These are phyloP conservation scores for Xanthoceras sorbifolium DNA, from an alignment of 345 rosid species.

Conservation along the genomic window DNA sequence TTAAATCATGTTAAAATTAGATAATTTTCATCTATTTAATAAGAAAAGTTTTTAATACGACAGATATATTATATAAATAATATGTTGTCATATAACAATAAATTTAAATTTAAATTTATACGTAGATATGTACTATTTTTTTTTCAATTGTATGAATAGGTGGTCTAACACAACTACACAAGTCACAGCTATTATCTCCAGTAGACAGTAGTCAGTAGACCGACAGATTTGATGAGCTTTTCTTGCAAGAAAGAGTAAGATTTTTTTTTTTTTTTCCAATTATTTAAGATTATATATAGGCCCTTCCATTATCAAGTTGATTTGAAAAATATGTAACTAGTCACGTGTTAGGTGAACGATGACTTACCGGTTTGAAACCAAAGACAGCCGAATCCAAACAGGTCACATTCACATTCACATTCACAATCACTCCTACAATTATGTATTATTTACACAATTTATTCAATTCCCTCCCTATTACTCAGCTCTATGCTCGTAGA, in stretches of 20 bases:
- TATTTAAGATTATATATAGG: background rate
- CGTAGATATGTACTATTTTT: too few species aligned
- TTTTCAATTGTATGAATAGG: background rate
- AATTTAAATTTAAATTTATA: too few species aligned
- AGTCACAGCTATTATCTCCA: background rate
- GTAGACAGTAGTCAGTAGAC: background rate
- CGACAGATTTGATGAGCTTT: background rate
- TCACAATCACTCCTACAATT: background rate
- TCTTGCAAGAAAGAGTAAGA: background rate
- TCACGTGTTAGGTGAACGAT: constrained; percentile 35
- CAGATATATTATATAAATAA: too few species aligned
- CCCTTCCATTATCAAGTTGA: background rate
- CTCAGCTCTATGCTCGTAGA: too few species aligned
- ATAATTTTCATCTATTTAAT: too few species aligned
- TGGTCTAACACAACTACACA: too few species aligned
- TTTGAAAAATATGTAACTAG: background rate
- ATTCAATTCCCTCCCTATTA: too few species aligned
- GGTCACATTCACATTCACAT: background rate
- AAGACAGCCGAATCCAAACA: constrained; percentile 14
- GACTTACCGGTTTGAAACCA: constrained; percentile 15
- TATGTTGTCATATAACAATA: too few species aligned
- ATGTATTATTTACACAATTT: background rate
- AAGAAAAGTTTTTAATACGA: too few species aligned
- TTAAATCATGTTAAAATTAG: too few species aligned
- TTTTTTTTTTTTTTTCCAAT: too few species aligned